phyloP scores from a whole-genome alignment of 805 yeast species.

The Nakazawaea wickerhamii region DNA sequence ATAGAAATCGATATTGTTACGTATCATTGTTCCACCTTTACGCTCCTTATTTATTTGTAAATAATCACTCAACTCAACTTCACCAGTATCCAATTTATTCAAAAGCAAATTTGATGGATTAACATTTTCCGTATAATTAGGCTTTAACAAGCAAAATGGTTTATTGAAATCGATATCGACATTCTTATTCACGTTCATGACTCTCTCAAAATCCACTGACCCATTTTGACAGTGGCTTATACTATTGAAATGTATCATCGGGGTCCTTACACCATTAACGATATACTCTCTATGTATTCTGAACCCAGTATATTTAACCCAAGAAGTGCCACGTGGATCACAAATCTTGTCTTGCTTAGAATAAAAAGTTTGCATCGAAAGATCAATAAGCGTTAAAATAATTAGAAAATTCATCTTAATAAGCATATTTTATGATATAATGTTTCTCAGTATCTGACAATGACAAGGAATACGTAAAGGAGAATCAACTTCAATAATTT shows the following conservation, averaged over 20 bases:
- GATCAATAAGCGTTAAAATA: not conserved
- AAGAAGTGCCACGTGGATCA: conserved; percentile 24
- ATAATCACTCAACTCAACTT: too few relatives aligned
- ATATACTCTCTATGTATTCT: conserved; percentile 45
- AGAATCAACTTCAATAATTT: conserved; percentile 7
- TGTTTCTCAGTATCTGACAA: conserved; percentile 17
- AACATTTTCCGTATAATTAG: conserved; percentile 13
- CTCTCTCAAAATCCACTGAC: conserved; percentile 35
- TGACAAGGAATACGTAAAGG: conserved; percentile 16
- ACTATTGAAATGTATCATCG: conserved; percentile 37
- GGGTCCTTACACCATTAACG: conserved; percentile 31
- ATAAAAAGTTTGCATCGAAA: conserved; percentile 9
- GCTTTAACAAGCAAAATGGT: conserved; percentile 40
- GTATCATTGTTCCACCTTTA: not conserved
- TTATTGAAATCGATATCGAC: conserved; percentile 44
- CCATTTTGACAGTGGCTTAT: conserved; percentile 52
- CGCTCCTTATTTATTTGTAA: not conserved
- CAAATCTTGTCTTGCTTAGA: conserved; percentile 28
- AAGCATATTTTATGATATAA: not conserved
- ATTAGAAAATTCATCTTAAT: not conserved
- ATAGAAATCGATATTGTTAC: too few relatives aligned
- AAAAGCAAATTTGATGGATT: not conserved
- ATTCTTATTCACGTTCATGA: conserved; percentile 26
- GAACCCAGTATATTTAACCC: conserved; percentile 48
- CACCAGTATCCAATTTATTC: not conserved